phyloP scores from a whole-genome alignment of 2,329 filamentous ascomycete species.

The Xylaria sp. region DNA sequence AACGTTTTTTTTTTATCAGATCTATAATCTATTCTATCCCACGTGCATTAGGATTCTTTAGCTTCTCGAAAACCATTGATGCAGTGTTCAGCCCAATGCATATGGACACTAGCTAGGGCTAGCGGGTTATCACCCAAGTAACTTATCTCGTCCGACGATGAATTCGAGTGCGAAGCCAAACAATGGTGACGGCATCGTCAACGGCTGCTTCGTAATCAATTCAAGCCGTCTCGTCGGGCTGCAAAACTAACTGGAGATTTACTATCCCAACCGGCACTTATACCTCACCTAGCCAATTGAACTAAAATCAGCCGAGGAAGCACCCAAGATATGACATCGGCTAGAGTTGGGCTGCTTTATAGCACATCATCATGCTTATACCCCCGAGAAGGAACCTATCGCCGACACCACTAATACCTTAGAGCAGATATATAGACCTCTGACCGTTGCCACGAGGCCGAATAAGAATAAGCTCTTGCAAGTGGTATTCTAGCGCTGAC shows the following conservation, averaged over 20 bases:
- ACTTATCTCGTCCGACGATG: background rate
- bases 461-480: background rate
- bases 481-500: background rate
- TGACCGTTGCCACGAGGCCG: background rate
- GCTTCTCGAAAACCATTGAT: background rate
- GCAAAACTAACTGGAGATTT: background rate
- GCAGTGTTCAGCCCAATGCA: background rate
- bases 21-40: constrained; percentile 4
- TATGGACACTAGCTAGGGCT: background rate
- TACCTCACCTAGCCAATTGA: background rate
- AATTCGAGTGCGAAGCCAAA: background rate
- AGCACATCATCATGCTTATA: background rate
- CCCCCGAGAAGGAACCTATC: background rate
- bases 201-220: background rate
- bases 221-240: background rate
- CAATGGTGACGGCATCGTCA: background rate
- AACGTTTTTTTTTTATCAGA: background rate
- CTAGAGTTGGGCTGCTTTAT: background rate
- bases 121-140: background rate
- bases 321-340: background rate
- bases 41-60: constrained; percentile 26
- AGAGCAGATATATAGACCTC: background rate
- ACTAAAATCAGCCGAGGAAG: background rate
- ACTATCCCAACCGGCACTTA: no score
- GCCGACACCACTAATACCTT: background rate